Evolutionary conservation across 805 yeast genomes (phyloP).

Genomic region (Starmerella vaccinii): DNA sequence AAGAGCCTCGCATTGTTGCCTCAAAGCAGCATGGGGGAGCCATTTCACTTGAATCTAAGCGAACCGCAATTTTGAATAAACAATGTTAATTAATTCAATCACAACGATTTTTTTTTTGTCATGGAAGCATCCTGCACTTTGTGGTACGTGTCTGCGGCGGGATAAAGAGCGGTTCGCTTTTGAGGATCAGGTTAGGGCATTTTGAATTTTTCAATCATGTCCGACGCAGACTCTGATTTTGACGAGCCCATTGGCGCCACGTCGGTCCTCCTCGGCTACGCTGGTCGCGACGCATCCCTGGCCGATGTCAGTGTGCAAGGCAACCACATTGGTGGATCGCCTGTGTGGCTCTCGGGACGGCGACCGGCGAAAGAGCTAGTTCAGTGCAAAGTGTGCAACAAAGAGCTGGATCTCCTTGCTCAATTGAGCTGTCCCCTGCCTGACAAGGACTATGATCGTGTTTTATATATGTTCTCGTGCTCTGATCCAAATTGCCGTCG

Average conservation of each 20-base stretch:
- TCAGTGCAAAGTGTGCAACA: slow-evolving; percentile 57
- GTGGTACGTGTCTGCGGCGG: no score
- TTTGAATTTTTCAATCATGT: slow-evolving; percentile 27
- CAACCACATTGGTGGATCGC: slow-evolving; percentile 72
- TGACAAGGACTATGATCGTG: slow-evolving; percentile 52
- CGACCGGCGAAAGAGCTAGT: slow-evolving; percentile 43
- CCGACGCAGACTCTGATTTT: slow-evolving; percentile 30
- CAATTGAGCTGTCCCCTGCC: slow-evolving; percentile 79
- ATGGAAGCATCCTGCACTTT: background rate
- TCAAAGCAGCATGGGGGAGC: no score
- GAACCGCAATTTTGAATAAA: no score
- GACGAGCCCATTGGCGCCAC: slow-evolving; percentile 25
- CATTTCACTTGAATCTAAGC: no score
- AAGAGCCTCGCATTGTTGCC: no score
- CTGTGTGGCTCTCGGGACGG: slow-evolving; percentile 52
- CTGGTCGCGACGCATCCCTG: slow-evolving; percentile 25
- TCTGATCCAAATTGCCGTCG: slow-evolving; percentile 52
- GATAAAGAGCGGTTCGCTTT: background rate
- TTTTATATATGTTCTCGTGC: slow-evolving; percentile 73
- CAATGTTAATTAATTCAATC: background rate
- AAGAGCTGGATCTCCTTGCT: slow-evolving; percentile 51
- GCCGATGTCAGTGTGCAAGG: slow-evolving; percentile 19
- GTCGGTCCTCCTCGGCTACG: slow-evolving; percentile 31
- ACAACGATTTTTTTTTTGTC: background rate
- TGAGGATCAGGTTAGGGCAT: slow-evolving; percentile 1